These are phyloP conservation scores for Phyllosticta capitalensis DNA, from an alignment of 2,329 filamentous ascomycete species.

Conservation along the genomic window DNA sequence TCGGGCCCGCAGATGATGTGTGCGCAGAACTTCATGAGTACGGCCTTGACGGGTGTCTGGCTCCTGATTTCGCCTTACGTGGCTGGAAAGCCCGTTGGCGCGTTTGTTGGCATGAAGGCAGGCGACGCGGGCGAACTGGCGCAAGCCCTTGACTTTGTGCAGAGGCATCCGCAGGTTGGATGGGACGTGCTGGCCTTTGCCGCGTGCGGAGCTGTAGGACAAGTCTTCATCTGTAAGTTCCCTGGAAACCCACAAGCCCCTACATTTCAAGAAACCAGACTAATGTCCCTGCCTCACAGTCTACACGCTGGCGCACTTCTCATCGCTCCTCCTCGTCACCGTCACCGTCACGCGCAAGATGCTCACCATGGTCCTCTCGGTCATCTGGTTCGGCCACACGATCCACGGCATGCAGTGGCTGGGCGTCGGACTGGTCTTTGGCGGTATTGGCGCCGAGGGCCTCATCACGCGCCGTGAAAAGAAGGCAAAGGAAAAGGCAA, in stretches of 20 bases:
- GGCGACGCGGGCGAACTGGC: slow-evolving; percentile 58
- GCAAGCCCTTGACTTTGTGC: slow-evolving; percentile 73
- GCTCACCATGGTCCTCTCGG: slow-evolving; percentile 96
- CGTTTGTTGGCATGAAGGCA: slow-evolving; percentile 32
- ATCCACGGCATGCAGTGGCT: slow-evolving; percentile 87
- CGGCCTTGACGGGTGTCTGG: slow-evolving; percentile 65
- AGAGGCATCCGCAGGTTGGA: slow-evolving; percentile 68
- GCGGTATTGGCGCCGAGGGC: slow-evolving; percentile 86
- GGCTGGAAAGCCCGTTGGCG: slow-evolving; percentile 48
- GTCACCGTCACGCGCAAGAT: slow-evolving; percentile 98
- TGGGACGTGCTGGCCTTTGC: slow-evolving; percentile 85
- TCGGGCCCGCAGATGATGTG: slow-evolving; percentile 99
- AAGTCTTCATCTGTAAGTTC: slow-evolving; percentile 73
- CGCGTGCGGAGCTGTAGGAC: slow-evolving; percentile 80
- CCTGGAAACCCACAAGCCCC: background rate
- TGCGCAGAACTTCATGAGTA: slow-evolving; percentile 84
- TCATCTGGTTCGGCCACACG: slow-evolving; percentile 86
- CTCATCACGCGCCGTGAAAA: slow-evolving; percentile 75
- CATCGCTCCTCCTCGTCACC: slow-evolving; percentile 82
- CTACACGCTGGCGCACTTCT: slow-evolving; percentile 88
- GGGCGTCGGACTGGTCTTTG: slow-evolving; percentile 86
- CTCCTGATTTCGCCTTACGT: slow-evolving; percentile 71
- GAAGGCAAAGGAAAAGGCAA: slow-evolving; percentile 62
- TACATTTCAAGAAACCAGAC: background rate
- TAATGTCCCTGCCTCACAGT: slow-evolving; percentile 31